Evolutionary conservation across 2,329 filamentous ascomycete species (phyloP).

Genomic region (Fusarium veterinarium): DNA sequence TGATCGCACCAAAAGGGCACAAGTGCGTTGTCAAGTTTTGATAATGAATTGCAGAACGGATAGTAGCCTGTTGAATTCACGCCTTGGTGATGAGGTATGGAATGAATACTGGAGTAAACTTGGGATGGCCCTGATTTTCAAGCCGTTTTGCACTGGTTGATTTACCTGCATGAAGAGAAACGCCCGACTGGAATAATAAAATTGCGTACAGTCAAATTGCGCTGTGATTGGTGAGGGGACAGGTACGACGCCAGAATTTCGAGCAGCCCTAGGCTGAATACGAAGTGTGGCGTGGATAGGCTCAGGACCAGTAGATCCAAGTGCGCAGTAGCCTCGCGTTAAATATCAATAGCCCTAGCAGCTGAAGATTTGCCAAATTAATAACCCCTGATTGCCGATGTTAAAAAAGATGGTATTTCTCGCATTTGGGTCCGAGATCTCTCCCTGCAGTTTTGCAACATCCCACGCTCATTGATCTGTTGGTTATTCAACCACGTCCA

Average conservation of each 20-base stretch:
- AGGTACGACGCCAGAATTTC: too few relatives aligned
- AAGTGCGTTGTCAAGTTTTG: neutral
- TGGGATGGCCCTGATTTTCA: too few relatives aligned
- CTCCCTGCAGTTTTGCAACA: neutral
- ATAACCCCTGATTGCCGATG: fast-evolving
- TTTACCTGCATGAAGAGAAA: neutral
- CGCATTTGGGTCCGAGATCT: fast-evolving
- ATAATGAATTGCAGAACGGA: fast-evolving
- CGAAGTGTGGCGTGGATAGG: neutral
- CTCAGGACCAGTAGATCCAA: neutral
- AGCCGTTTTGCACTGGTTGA: too few relatives aligned
- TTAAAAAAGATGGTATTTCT: neutral
- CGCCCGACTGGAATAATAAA: fast-evolving
- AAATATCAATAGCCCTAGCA: fast-evolving
- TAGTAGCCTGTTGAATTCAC: fast-evolving
- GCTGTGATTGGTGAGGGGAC: neutral
- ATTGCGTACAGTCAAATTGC: fast-evolving
- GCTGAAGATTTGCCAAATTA: neutral
- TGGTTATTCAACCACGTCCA: neutral
- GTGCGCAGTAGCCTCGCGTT: fast-evolving
- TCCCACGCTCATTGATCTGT: neutral
- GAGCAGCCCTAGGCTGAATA: neutral
- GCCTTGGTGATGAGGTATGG: fast-evolving
- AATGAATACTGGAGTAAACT: neutral
- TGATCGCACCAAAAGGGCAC: neutral